Percentiles rank a stretch among this genome's conserved stretches.
Evolutionary conservation across 352 stramenopile species (phyloP).

Genomic region (Pythium sp.): DNA sequence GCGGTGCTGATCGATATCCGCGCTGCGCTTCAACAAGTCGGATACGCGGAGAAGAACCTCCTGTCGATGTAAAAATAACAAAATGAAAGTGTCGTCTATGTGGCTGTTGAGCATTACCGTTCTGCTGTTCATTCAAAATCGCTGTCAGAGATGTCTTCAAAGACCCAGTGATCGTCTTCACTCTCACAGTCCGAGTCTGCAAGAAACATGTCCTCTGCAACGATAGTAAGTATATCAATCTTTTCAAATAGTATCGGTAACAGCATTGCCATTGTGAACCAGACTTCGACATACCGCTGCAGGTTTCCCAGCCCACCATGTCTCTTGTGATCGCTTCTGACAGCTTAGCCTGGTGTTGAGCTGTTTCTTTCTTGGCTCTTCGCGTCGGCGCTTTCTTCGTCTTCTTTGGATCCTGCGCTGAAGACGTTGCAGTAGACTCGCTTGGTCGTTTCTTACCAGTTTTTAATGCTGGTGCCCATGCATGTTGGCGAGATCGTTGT

Average conservation of each 20-base stretch:
- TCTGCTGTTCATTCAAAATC: constrained; percentile 44
- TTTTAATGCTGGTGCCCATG: constrained; percentile 23
- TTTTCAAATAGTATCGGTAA: neutral
- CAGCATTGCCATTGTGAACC: neutral
- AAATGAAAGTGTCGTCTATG: constrained; percentile 1
- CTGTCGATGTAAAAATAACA: constrained; percentile 18
- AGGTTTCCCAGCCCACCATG: constrained; percentile 63
- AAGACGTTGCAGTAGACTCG: neutral
- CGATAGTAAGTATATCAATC: too few species aligned
- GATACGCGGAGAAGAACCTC: constrained; percentile 27
- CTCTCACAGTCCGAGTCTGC: constrained; percentile 12
- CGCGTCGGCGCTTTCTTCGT: constrained; percentile 4
- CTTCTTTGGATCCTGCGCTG: neutral
- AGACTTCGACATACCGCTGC: constrained; percentile 40
- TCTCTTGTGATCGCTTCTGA: constrained; percentile 23
- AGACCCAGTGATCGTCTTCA: constrained; percentile 35
- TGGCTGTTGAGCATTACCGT: neutral
- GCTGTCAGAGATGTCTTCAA: constrained; percentile 64
- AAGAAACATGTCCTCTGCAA: constrained; percentile 33
- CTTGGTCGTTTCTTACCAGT: constrained; percentile 3
- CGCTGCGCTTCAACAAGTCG: constrained; percentile 27
- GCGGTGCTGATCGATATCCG: constrained; percentile 27
- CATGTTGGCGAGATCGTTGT: constrained; percentile 9
- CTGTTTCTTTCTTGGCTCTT: neutral
- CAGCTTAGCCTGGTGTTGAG: neutral